These are phyloP conservation scores for Vitis hybrid DNA, from an alignment of 177 flowering plant genomes.

Conservation along the genomic window DNA sequence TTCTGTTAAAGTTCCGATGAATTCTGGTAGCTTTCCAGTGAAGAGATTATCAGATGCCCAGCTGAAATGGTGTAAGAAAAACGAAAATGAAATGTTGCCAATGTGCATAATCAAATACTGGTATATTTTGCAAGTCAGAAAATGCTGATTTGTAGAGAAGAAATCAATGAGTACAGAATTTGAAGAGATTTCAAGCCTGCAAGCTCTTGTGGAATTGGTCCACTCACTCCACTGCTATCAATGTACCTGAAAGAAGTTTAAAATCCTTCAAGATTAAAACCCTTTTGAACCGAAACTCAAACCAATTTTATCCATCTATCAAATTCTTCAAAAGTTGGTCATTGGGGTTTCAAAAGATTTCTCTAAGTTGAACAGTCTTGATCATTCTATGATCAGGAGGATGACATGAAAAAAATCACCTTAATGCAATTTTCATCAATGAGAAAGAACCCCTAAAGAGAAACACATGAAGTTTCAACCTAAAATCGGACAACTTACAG, in stretches of 20 bases:
- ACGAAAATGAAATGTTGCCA: not conserved
- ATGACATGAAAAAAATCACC: too few species aligned
- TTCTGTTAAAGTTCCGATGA: conserved; percentile 35
- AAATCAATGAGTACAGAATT: conserved; percentile 29
- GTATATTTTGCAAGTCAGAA: not conserved
- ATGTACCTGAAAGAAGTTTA: conserved; percentile 36
- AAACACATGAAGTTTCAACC: not conserved
- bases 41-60: conserved; percentile 63
- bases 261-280: too few species aligned
- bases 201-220: conserved; percentile 47
- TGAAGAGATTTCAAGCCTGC: conserved; percentile 45
- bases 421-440: too few species aligned
- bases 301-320: too few species aligned
- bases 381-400: too few species aligned
- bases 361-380: too few species aligned
- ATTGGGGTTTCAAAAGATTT: too few species aligned
- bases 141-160: not conserved
- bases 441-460: not conserved
- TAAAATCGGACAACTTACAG: conserved; percentile 28
- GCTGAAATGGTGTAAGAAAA: conserved; percentile 21
- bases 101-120: not conserved
- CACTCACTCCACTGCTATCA: conserved; percentile 55
- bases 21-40: conserved; percentile 50
- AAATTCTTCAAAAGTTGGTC: too few species aligned
- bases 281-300: too few species aligned